Base-by-base conservation (phyloP, 768 basidiomycete genomes). In the Boletus pseudo-olivaceus region DNA sequence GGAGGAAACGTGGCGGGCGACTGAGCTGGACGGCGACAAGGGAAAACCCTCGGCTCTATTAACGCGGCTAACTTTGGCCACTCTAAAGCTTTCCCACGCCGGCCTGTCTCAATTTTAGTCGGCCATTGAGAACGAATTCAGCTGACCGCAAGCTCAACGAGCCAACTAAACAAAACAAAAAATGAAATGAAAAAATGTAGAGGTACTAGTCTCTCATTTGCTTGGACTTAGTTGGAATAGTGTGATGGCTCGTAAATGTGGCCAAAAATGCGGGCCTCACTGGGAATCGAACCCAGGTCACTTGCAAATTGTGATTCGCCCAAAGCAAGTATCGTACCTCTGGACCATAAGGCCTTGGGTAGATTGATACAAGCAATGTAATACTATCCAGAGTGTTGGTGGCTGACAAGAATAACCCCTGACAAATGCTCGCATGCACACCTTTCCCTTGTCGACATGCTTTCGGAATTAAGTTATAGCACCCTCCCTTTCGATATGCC, bases 321-420 rank as follows among this genome's bases (percentile, higher is more conserved):
- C 68, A 70, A 70, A 72, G 69, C 71, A 69, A 71, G 65, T 69
- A 67, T 67, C 67, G 71, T 70, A 71, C 69, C 71, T 72, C 69
- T 71, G 58, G 71, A 69, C 71, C 58, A 71, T 58, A 66, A 65
- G 68, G 70, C 68, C 61, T 7, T 40, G 37, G 1, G 23, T 23
- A 23, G 23, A 23, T 23, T 23, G 23, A 23, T 4, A 23, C 23
- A 23, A 23, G 23, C 23, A 23, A 23, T 23, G 23, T 23, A 7
- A 14, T 7, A 1, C 40, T 41, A 23, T 41, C 7, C 23, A 23
- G 2, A 0, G 3, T 7, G 11, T 11, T 14, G 29, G 62, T 27
- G 65, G 65, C 65, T 66, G 60, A 66, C 65, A 7, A 26, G 33
- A 8, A 34, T 42, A 19, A 6, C 29, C 7, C 9, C 20, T 14